Evolutionary conservation across 2,329 filamentous ascomycete genomes (phyloP).

Genomic region (Orbilia quercus): DNA sequence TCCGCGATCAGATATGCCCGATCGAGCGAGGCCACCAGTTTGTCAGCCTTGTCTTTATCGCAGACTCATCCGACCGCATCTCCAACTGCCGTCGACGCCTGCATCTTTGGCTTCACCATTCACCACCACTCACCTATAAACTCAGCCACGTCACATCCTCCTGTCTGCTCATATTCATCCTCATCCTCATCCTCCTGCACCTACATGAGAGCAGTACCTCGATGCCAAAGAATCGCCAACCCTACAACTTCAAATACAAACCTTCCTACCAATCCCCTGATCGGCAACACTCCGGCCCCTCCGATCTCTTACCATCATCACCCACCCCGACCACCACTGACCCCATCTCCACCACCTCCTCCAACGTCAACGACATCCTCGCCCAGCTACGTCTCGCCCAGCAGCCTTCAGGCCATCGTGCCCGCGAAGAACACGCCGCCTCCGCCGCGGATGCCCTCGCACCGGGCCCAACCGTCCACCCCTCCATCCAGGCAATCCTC

Average conservation of each 20-base stretch:
- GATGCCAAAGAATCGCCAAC: conserved; percentile 55
- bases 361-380: conserved; percentile 58
- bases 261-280: conserved; percentile 44
- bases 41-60: conserved; percentile 1
- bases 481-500: conserved; percentile 58
- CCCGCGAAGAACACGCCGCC: conserved; percentile 16
- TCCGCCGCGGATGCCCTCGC: conserved; percentile 24
- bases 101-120: not conserved
- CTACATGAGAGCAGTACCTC: conserved; percentile 8
- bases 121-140: not conserved
- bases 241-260: conserved; percentile 56
- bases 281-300: conserved; percentile 13
- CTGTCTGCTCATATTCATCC: too few species aligned
- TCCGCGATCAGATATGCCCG: conserved; percentile 9
- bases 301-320: conserved; percentile 1
- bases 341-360: conserved; percentile 13
- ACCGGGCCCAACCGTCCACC: conserved; percentile 58
- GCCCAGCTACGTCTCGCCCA: conserved; percentile 57
- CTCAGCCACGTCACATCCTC: not conserved
- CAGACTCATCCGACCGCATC: not conserved
- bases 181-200: not conserved
- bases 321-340: not conserved
- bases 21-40: not conserved
- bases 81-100: too few species aligned
- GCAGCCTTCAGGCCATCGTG: not conserved